phyloP scores from a whole-genome alignment of 331 rosid species.

The Pyrus hybrid region DNA sequence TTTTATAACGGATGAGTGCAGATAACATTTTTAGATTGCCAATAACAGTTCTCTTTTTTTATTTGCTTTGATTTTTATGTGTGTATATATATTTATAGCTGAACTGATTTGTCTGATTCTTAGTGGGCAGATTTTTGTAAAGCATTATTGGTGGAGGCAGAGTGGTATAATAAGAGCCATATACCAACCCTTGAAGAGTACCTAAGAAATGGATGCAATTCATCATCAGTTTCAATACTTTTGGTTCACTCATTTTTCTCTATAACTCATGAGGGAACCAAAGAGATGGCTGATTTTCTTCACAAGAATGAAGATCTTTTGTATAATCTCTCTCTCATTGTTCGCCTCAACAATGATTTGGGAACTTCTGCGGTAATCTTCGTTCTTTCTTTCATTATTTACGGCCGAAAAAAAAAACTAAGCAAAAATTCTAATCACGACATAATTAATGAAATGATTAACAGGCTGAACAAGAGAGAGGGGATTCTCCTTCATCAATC shows the following conservation, averaged over 20 bases:
- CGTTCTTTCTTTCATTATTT: not conserved
- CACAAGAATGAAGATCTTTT: conserved; percentile 26
- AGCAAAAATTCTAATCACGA: no score
- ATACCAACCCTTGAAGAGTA: conserved; percentile 46
- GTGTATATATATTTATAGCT: not conserved
- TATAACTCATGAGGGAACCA: not conserved
- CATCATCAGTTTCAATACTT: conserved; percentile 50
- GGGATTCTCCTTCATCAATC: conserved; percentile 56
- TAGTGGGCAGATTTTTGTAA: conserved; percentile 57
- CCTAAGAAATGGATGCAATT: conserved; percentile 44
- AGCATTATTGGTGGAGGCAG: conserved; percentile 46
- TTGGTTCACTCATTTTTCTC: conserved; percentile 32
- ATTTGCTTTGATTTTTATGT: not conserved
- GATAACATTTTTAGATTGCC: no score
- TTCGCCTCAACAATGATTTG: conserved; percentile 53
- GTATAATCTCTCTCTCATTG: conserved; percentile 36
- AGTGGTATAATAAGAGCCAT: conserved; percentile 40
- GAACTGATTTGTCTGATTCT: not conserved
- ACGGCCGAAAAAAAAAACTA: not conserved
- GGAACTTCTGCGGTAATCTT: conserved; percentile 40
- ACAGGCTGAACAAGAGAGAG: conserved; percentile 57
- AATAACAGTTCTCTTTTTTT: no score
- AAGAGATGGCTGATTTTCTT: conserved; percentile 15
- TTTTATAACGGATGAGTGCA: no score
- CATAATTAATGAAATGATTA: not conserved